Evolutionary conservation across 225 moss, liverwort and hornwort genomes (phyloP).

Genomic region (Physcomitrium patens): DNA sequence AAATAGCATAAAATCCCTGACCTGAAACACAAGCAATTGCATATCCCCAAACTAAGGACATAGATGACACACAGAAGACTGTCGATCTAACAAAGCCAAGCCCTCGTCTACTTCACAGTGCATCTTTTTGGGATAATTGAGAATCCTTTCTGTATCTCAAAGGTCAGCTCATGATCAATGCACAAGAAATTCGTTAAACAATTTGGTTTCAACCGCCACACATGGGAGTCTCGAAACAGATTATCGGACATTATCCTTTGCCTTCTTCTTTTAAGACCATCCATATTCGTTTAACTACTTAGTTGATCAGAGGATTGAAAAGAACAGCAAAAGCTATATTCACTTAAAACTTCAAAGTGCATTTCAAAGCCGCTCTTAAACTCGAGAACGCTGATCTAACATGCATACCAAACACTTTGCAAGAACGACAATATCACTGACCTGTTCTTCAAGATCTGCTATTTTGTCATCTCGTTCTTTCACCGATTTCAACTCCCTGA

Average conservation of each 20-base stretch:
- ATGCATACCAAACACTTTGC: background rate
- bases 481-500: conserved; percentile 50
- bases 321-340: too few relatives aligned
- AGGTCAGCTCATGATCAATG: background rate
- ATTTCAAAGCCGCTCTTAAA: background rate
- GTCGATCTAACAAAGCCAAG: background rate
- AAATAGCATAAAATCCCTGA: conserved; percentile 87
- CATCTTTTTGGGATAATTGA: background rate
- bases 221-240: too few relatives aligned
- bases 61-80: background rate
- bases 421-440: conserved; percentile 19
- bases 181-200: background rate
- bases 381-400: background rate
- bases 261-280: too few relatives aligned
- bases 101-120: background rate
- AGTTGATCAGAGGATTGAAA: too few relatives aligned
- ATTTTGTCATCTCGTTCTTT: conserved; percentile 76
- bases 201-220: background rate
- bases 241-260: too few relatives aligned
- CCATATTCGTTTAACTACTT: too few relatives aligned
- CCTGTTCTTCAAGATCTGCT: conserved; percentile 92
- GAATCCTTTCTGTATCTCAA: background rate
- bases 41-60: background rate
- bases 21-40: conserved; percentile 50
- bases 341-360: background rate